Conservation (phyloP, 1,284 basidiomycete species). For the Mycosarcoma mackinlayi region DNA sequence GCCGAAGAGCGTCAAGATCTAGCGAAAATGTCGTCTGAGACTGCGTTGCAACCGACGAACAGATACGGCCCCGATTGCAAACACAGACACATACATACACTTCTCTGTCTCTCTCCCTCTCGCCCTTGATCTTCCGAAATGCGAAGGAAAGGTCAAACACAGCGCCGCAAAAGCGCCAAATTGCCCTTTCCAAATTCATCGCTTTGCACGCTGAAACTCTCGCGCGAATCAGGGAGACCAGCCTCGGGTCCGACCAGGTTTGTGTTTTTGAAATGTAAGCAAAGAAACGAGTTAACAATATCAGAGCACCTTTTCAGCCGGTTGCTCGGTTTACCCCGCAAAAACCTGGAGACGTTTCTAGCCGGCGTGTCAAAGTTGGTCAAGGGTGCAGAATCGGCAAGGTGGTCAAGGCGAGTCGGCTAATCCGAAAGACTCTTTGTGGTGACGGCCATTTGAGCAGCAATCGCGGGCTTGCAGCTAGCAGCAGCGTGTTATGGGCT, state of each 20-base stretch:
- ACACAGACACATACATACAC: no score
- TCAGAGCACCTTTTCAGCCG: neutral
- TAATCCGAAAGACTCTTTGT: conserved; percentile 8
- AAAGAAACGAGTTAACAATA: neutral
- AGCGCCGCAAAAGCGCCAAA: neutral
- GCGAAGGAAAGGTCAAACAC: neutral
- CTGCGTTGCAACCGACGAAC: conserved; percentile 7
- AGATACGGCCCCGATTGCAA: conserved; percentile 22
- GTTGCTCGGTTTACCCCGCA: conserved; percentile 13
- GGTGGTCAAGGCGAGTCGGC: conserved; percentile 30
- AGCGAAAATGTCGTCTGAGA: conserved; percentile 26
- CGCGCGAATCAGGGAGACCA: conserved; percentile 10
- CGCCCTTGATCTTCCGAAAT: conserved; percentile 43
- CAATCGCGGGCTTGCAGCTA: no score
- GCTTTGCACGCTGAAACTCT: neutral
- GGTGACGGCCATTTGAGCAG: neutral
- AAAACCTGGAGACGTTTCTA: conserved; percentile 7
- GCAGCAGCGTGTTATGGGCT: no score
- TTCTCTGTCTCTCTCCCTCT: conserved; percentile 2
- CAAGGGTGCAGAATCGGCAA: no score
- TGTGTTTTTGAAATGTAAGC: neutral
- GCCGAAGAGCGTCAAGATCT: neutral
- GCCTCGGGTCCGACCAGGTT: conserved; percentile 24
- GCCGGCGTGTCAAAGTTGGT: conserved; percentile 16
- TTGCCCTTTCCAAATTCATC: conserved; percentile 14